These are phyloP conservation scores for Coemansia sp. DNA, from an alignment of 192 early-diverging fungal genomes.

Conservation along the genomic window DNA sequence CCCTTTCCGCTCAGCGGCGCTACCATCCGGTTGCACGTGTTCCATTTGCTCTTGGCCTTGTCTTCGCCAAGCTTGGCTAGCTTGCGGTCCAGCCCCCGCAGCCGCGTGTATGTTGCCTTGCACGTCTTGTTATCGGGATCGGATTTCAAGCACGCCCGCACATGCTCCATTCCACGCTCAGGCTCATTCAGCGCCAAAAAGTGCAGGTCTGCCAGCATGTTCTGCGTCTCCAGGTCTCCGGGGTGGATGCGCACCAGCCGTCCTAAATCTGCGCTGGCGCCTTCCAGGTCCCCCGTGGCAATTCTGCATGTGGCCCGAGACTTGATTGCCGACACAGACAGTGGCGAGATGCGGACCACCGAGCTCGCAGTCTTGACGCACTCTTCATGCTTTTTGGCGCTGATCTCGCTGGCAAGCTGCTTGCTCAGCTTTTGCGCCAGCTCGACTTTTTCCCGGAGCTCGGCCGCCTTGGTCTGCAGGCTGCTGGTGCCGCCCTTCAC, in stretches of 20 bases:
- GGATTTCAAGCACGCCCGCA: conserved; percentile 83
- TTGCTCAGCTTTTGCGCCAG: conserved; percentile 45
- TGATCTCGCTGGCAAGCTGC: conserved; percentile 43
- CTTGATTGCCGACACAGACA: conserved; percentile 58
- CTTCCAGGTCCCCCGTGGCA: conserved; percentile 71
- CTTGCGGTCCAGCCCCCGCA: conserved; percentile 76
- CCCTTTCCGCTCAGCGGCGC: conserved; percentile 30
- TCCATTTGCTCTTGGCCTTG: conserved; percentile 60
- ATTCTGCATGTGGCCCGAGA: conserved; percentile 74
- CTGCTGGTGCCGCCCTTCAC: conserved; percentile 12
- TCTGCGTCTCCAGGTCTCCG: conserved; percentile 59
- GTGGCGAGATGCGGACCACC: conserved; percentile 59
- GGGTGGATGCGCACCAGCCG: conserved; percentile 75
- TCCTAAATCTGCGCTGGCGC: conserved; percentile 77
- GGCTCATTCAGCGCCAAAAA: conserved; percentile 68
- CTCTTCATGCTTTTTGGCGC: conserved; percentile 53
- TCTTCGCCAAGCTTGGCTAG: conserved; percentile 60
- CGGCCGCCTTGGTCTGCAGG: conserved; percentile 20
- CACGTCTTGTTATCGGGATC: conserved; percentile 93
- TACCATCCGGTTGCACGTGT: conserved; percentile 41
- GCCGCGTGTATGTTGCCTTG: conserved; percentile 66
- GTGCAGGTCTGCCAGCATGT: conserved; percentile 70
- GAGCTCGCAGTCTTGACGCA: conserved; percentile 54
- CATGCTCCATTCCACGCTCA: conserved; percentile 61
- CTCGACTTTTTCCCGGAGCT: conserved; percentile 41